Base-by-base conservation (phyloP, 441 rosid species). In the Melastoma candidum region DNA sequence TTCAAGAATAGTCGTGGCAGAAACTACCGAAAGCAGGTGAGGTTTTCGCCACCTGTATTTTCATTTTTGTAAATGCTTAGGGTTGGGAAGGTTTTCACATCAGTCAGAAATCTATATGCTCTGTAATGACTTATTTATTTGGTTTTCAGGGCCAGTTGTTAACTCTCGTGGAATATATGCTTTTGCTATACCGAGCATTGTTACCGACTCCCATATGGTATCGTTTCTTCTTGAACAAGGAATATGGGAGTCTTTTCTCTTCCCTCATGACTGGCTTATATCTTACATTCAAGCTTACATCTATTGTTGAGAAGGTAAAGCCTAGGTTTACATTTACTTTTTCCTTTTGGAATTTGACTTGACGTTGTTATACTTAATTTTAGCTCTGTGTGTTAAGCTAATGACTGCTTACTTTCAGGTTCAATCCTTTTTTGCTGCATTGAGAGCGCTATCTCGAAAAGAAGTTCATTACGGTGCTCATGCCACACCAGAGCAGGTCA, bases 201-300 rank as follows among this genome's bases (percentile, higher is more conserved):
- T 71, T 85, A 71, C 94, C 94, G 2, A 80, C 94, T 44, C 84
- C 89, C 14, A 84, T 85, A 12, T 85, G 94, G 94, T 85, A 85
- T 54, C 81, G 94, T 13, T 85, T 85, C 77, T 85, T 84, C 72
- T 73, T 85, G 73, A 82, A 85, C 59, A 82, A 85, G 69, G 94
- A 82, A 63, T 85, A 85, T 29, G 94, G 94, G 26, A 82, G 87
- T 77, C 87, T 85, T 64, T 85, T 85, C 71, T 85, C 94, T 4
- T 85, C 94, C 3, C 60, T 85, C 32, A 82, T 82, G 86, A 85
- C 93, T 0, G 89, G 89, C 51, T 55, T 84, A 57, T 84, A 84
- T 74, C 72, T 84, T 51, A 82, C 89, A 63, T 82, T 79, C 74
- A 84, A 84, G 80, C 86, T 84, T 24, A 84, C 89, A 24, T 82